These are phyloP conservation scores for Pythium phragmitis DNA, from an alignment of 352 stramenopile genomes.

Conservation along the genomic window DNA sequence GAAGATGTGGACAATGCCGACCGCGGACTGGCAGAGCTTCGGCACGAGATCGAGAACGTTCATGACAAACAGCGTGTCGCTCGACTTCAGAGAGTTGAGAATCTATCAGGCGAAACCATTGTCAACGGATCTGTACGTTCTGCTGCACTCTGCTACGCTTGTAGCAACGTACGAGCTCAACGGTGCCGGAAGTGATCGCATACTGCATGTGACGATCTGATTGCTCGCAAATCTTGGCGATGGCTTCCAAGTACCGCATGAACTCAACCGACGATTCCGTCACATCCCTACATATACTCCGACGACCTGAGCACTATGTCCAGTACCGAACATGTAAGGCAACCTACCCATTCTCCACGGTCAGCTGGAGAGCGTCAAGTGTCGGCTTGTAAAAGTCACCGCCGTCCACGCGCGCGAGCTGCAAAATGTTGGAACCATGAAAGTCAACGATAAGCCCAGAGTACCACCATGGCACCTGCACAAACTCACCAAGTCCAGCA, in stretches of 20 bases:
- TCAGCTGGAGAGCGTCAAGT: conserved; percentile 48
- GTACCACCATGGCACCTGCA: not conserved
- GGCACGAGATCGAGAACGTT: conserved; percentile 82
- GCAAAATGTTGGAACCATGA: not conserved
- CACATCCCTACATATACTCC: conserved; percentile 20
- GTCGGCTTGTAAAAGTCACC: conserved; percentile 46
- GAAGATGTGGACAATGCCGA: conserved; percentile 75
- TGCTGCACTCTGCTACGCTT: too few relatives aligned
- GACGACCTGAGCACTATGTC: too few relatives aligned
- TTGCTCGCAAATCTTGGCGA: conserved; percentile 61
- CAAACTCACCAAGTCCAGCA: conserved; percentile 54
- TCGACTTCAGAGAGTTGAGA: conserved; percentile 66
- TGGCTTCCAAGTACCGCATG: conserved; percentile 76
- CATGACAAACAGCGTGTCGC: conserved; percentile 82
- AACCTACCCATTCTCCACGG: conserved; percentile 19
- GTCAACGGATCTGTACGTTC: not conserved
- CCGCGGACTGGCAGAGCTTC: conserved; percentile 60
- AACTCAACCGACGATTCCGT: conserved; percentile 65
- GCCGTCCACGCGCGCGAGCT: conserved; percentile 47
- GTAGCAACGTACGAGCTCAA: conserved; percentile 28
- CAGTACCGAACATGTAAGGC: not conserved
- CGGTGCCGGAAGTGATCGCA: conserved; percentile 38
- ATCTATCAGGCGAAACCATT: conserved; percentile 35
- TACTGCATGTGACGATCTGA: conserved; percentile 61
- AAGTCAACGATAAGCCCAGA: not conserved